Evolutionary conservation across 768 basidiomycete genomes (phyloP).

Genomic region (Psilocybe sp.): DNA sequence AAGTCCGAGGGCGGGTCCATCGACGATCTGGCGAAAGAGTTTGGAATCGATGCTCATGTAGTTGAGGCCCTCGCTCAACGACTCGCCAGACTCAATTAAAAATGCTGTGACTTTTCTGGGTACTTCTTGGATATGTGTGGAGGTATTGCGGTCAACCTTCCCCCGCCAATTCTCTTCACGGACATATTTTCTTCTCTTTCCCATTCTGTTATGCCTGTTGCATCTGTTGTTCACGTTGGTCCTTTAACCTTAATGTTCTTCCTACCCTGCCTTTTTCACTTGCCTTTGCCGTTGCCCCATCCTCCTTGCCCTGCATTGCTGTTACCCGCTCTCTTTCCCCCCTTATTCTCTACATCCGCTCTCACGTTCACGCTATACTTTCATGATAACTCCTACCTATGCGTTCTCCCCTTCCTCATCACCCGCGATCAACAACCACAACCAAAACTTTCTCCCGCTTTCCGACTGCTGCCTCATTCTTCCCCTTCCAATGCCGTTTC

Average conservation of each 20-base stretch:
- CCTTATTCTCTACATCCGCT: neutral
- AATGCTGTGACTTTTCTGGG: neutral
- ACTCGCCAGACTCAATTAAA: constrained; percentile 27
- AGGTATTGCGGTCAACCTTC: neutral
- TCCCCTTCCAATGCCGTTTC: no score
- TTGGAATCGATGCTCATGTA: constrained; percentile 67
- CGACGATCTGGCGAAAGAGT: constrained; percentile 66
- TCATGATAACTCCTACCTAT: neutral
- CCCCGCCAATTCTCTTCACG: neutral
- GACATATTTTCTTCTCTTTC: neutral
- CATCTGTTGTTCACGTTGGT: neutral
- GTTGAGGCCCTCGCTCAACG: constrained; percentile 68
- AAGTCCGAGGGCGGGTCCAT: constrained; percentile 23
- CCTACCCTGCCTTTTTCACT: neutral
- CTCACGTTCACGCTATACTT: constrained; percentile 3
- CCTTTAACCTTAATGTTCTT: neutral
- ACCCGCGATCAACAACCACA: neutral
- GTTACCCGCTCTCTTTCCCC: no score
- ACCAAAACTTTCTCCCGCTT: neutral
- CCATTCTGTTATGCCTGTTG: neutral
- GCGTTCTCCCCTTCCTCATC: neutral
- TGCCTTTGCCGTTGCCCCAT: neutral
- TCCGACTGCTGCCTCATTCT: neutral
- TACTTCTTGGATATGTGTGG: neutral
- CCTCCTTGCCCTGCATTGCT: no score